phyloP scores from a whole-genome alignment of 2,329 filamentous ascomycete genomes.

The Exophiala bonariae region DNA sequence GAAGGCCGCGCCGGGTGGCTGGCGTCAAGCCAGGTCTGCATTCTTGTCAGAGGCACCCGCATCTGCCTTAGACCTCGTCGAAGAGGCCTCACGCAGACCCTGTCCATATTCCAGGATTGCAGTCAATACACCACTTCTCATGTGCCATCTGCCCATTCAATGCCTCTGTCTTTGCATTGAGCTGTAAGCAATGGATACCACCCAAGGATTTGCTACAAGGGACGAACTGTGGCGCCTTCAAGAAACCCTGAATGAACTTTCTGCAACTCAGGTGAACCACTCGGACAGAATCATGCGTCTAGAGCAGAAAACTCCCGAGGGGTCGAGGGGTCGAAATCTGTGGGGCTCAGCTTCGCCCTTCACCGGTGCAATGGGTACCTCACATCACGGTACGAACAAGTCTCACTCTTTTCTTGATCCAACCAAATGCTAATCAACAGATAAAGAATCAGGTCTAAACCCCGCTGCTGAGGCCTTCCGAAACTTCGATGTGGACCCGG shows the following conservation, averaged over 20 bases:
- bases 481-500: conserved; percentile 80
- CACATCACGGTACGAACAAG: conserved; percentile 72
- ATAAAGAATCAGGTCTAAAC: conserved; percentile 73
- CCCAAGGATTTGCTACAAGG: conserved; percentile 57
- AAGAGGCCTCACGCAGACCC: too few relatives aligned
- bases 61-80: too few relatives aligned
- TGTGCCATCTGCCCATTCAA: neutral
- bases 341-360: conserved; percentile 87
- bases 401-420: conserved; percentile 5
- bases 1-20: neutral
- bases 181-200: neutral
- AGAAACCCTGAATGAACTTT: conserved; percentile 61
- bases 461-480: conserved; percentile 83
- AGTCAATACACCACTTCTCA: too few relatives aligned
- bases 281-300: conserved; percentile 61
- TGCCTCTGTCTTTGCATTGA: neutral
- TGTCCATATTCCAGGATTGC: too few relatives aligned
- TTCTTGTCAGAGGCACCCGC: neutral
- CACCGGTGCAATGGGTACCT: conserved; percentile 77
- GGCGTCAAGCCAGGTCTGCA: neutral
- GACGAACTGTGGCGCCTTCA: conserved; percentile 67
- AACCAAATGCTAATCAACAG: conserved; percentile 8
- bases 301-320: conserved; percentile 63
- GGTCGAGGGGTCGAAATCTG: conserved; percentile 72
- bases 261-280: conserved; percentile 61